Conservation (phyloP, 345 rosid genomes). For the Pugionium cornutum region DNA sequence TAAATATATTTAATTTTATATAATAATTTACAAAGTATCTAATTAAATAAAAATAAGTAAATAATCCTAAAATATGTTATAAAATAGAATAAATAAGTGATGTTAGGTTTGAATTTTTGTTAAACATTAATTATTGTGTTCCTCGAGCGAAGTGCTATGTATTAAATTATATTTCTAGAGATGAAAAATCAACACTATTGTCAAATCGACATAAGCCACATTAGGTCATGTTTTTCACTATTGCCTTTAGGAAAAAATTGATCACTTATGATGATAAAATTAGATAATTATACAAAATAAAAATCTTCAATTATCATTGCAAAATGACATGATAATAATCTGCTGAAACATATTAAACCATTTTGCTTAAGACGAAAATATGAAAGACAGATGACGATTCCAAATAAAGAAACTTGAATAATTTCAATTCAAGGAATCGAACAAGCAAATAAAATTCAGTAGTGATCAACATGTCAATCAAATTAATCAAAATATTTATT, state of each 20-base stretch:
- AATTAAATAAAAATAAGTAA: no score
- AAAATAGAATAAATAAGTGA: no score
- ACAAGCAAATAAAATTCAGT: conserved; percentile 23
- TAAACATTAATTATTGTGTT: neutral
- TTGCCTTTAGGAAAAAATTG: no score
- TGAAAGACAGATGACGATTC: no score
- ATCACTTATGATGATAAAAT: neutral
- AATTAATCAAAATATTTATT: conserved; percentile 28
- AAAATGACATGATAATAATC: conserved; percentile 6
- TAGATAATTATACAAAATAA: no score
- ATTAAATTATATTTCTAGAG: conserved; percentile 23
- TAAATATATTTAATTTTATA: no score
- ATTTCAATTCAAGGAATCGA: conserved; percentile 23
- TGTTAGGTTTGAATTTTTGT: no score
- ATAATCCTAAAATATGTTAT: no score
- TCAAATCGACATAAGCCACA: conserved; percentile 22
- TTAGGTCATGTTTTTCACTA: neutral
- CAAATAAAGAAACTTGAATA: no score
- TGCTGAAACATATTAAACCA: conserved; percentile 5
- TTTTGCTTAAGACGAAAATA: conserved; percentile 18
- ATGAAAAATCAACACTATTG: conserved; percentile 32
- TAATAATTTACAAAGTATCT: no score
- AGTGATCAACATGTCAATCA: conserved; percentile 44
- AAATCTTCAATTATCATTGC: neutral
- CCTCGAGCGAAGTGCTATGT: conserved; percentile 37